Percentiles rank a stretch among this genome's conserved stretches.
Conservation (phyloP, 1,284 basidiomycete species). For the Chiua sp. region DNA sequence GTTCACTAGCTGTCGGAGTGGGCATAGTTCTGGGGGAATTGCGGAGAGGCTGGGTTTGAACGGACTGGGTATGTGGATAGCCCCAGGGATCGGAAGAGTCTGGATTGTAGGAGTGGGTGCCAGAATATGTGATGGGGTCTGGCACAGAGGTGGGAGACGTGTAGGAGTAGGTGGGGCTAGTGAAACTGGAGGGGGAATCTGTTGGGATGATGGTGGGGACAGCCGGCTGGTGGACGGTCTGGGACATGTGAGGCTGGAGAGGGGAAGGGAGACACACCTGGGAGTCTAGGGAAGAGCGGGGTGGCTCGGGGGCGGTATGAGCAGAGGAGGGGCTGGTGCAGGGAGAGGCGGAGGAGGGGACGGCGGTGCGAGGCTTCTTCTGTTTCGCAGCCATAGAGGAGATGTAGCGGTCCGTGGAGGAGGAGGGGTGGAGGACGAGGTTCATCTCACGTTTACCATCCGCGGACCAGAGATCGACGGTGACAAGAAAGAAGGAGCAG, state of each 20-base stretch:
- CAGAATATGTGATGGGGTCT: slow-evolving; percentile 39
- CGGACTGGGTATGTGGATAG: slow-evolving; percentile 54
- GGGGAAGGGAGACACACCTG: slow-evolving; percentile 32
- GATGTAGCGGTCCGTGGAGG: slow-evolving; percentile 67
- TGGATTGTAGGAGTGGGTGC: slow-evolving; percentile 37
- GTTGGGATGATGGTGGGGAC: slow-evolving; percentile 45
- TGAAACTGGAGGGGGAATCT: slow-evolving; percentile 44
- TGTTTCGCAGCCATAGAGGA: slow-evolving; percentile 59
- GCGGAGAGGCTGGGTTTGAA: slow-evolving; percentile 57
- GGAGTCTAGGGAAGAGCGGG: slow-evolving; percentile 33
- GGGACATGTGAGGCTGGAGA: background rate
- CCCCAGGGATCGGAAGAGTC: slow-evolving; percentile 54
- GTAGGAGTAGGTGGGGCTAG: slow-evolving; percentile 48
- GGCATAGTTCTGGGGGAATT: slow-evolving; percentile 32
- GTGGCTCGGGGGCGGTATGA: slow-evolving; percentile 34
- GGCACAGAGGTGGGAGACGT: slow-evolving; percentile 33
- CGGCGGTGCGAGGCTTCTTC: slow-evolving; percentile 48
- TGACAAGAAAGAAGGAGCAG: slow-evolving; percentile 85
- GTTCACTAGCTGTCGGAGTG: slow-evolving; percentile 23
- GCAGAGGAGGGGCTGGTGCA: slow-evolving; percentile 42
- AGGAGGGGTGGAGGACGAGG: slow-evolving; percentile 84
- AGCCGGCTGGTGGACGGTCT: slow-evolving; percentile 31
- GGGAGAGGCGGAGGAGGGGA: slow-evolving; percentile 41
- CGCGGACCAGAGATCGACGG: slow-evolving; percentile 87
- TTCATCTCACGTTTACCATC: slow-evolving; percentile 85